A percentile compares a stretch with the other conserved stretches of the same genome.
phyloP scores from a whole-genome alignment of 2,329 filamentous ascomycete genomes.

The Calonectria crousiana region DNA sequence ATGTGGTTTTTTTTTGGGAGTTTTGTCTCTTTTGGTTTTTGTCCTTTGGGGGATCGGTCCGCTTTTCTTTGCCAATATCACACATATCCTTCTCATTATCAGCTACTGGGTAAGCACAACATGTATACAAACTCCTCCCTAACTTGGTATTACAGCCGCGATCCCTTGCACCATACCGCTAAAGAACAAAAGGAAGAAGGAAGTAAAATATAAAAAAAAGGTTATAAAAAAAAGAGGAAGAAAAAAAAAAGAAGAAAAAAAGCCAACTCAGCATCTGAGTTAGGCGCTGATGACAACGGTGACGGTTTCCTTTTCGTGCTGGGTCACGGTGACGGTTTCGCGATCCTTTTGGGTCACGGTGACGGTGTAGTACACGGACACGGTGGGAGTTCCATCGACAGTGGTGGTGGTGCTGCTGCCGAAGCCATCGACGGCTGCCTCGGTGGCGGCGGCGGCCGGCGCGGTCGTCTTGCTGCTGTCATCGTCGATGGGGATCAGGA shows the following conservation, averaged over 20 bases:
- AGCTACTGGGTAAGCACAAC: slow-evolving; percentile 18
- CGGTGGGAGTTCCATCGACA: slow-evolving; percentile 49
- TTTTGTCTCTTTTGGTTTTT: not conserved
- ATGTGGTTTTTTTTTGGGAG: not conserved
- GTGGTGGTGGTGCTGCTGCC: slow-evolving; percentile 41
- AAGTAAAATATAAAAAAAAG: not conserved
- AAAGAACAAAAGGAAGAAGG: not conserved
- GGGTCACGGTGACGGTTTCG: slow-evolving; percentile 41
- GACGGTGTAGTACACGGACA: slow-evolving; percentile 52
- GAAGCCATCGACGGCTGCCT: slow-evolving; percentile 24
- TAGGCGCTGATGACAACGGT: slow-evolving; percentile 47
- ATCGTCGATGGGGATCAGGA: slow-evolving; percentile 45
- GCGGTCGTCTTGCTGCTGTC: slow-evolving; percentile 27
- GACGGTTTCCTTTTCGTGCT: slow-evolving; percentile 46
- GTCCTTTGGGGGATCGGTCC: not conserved
- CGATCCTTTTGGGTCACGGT: slow-evolving; percentile 50
- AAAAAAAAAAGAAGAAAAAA: not conserved
- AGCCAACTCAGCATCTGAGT: not conserved
- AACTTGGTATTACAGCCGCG: slow-evolving; percentile 11
- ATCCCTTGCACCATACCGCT: not conserved
- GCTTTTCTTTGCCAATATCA: not conserved
- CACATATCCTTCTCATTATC: slow-evolving; percentile 16
- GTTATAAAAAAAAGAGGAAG: not conserved
- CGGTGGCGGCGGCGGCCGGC: slow-evolving; percentile 14
- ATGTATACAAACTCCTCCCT: not conserved